phyloP scores from a whole-genome alignment of 2,329 filamentous ascomycete species.

The Aspergillus costaricaensis region DNA sequence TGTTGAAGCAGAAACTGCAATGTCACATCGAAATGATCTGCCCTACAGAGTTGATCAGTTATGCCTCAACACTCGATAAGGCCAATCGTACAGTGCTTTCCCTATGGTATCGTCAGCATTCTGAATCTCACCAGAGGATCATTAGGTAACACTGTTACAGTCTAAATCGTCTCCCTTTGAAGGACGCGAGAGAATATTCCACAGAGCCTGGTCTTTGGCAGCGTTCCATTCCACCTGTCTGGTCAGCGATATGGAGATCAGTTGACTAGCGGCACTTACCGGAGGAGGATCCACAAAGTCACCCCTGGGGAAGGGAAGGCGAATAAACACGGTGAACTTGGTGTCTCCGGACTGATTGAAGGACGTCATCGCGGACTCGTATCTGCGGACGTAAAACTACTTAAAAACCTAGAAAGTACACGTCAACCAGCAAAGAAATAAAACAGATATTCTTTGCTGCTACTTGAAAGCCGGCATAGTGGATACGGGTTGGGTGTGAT shows the following conservation, averaged over 20 bases:
- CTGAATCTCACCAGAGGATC: neutral
- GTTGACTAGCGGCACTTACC: slow-evolving; percentile 52
- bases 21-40: slow-evolving; percentile 77
- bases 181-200: slow-evolving; percentile 83
- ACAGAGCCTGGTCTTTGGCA: slow-evolving; percentile 81
- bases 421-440: too few species aligned
- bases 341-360: slow-evolving; percentile 22
- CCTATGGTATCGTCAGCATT: slow-evolving; percentile 51
- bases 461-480: too few species aligned
- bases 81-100: slow-evolving; percentile 66
- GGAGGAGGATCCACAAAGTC: slow-evolving; percentile 88
- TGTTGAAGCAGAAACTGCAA: slow-evolving; percentile 89
- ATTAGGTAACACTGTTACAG: slow-evolving; percentile 56
- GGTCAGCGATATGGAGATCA: slow-evolving; percentile 8
- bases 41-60: slow-evolving; percentile 48
- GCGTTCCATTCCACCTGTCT: slow-evolving; percentile 81
- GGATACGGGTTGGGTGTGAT: too few species aligned
- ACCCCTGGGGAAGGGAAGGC: slow-evolving; percentile 83
- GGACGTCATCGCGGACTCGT: slow-evolving; percentile 12
- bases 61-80: neutral
- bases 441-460: too few species aligned
- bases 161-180: slow-evolving; percentile 80
- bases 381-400: too few species aligned
- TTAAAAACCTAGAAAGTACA: too few species aligned
- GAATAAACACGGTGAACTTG: slow-evolving; percentile 73